These are phyloP conservation scores for Saururus chinensis DNA, from an alignment of 164 flowering plant genomes.

Conservation along the genomic window DNA sequence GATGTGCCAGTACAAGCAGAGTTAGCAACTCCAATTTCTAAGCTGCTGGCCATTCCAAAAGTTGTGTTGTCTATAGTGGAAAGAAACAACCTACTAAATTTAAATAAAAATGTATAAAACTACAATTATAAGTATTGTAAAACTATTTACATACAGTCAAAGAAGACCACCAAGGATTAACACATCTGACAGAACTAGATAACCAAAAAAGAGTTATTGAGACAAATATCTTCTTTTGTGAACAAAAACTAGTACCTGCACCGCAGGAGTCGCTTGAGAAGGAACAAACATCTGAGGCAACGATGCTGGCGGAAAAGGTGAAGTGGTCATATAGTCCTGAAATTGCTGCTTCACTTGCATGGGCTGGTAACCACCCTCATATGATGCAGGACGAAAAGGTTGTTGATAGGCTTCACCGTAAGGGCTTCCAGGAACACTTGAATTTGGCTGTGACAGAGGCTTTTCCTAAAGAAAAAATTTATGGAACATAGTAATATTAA, in stretches of 20 bases:
- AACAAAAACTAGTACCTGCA: conserved; percentile 31
- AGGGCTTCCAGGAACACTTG: conserved; percentile 30
- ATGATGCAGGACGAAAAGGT: conserved; percentile 26
- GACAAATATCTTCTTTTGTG: too few species aligned
- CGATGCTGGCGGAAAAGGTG: conserved; percentile 39
- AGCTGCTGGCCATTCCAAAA: too few species aligned
- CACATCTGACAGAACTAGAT: neutral
- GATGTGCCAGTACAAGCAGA: too few species aligned
- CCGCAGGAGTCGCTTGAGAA: conserved; percentile 34
- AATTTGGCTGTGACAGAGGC: conserved; percentile 17
- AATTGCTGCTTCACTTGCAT: conserved; percentile 6
- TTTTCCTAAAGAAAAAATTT: conserved; percentile 26
- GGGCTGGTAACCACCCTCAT: conserved; percentile 24
- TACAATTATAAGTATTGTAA: too few species aligned
- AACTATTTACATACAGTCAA: too few species aligned
- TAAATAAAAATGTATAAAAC: neutral
- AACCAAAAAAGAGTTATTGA: too few species aligned
- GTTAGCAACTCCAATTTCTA: too few species aligned
- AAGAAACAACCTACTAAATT: too few species aligned
- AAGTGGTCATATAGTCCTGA: conserved; percentile 23
- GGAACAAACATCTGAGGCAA: conserved; percentile 57
- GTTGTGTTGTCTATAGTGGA: too few species aligned
- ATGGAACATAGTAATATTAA: neutral
- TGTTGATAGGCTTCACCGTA: conserved; percentile 58
- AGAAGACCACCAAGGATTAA: neutral